Base-by-base conservation (phyloP, 2,329 filamentous ascomycete species). In the Triangularia setosa region DNA sequence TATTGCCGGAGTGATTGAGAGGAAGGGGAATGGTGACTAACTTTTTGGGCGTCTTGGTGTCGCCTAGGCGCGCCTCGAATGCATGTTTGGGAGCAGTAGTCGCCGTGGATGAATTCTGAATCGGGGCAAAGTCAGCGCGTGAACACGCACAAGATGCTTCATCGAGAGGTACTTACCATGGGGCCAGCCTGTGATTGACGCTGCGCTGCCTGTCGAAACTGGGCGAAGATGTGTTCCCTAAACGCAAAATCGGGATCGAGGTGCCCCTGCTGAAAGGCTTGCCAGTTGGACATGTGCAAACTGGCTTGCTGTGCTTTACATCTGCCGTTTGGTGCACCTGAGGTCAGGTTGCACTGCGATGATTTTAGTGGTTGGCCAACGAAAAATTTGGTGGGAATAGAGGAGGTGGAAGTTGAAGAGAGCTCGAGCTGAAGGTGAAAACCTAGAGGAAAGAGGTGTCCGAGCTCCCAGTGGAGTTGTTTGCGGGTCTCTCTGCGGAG, bases 11-110 rank as follows among this genome's bases (percentile, higher is more conserved):
- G 59, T 62, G 73, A 56, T 4, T 24, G 28, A 30, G 27, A 27
- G 61, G 61, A 53, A 62, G 58, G 23, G 30, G 4, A 63, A 53
- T 12, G 25, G 48, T 27, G n/a, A 56, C 89, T 80, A 88, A 97
- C 95, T 88, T 92, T 79, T 98, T 99, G 33, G 91, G 90, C 58
- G 92, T 87, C 74, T 92, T 94, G 72, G 93, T 87, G 70, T 93
- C 90, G 71, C 93, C 90, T 64, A 96, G 87, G 74, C 91, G 91
- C 75, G 84, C 84, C 72, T 95, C 90, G 78, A 97, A 97, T 69
- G 84, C 80, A 78, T 90, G 86, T 73, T 84, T 80, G 67, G 90
- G 87, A 72, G 88, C 91, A 61, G 90, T 82, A 62, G 89, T 90
- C 66, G 90, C 91, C 71, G 90, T 82, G 67, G 90, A 88, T 72